Evolutionary conservation across 192 early-diverging fungal species (phyloP).

Genomic region (Dissophora ornata): DNA sequence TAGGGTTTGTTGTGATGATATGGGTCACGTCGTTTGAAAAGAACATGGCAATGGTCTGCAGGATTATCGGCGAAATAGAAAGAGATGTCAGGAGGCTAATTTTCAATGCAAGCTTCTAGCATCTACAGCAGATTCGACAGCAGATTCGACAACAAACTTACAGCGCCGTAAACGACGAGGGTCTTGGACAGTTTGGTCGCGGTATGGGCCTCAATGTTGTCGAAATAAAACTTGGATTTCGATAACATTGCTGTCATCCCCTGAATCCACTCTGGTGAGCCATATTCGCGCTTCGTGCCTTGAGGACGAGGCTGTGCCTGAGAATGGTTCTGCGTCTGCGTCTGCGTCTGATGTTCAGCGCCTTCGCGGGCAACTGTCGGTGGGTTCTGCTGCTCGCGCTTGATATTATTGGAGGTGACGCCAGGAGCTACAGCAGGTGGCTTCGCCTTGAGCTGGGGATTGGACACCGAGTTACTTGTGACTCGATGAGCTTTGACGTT

Average conservation of each 20-base stretch:
- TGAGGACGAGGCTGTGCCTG: conserved; percentile 1
- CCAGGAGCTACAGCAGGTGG: background rate
- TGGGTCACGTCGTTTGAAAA: conserved; percentile 44
- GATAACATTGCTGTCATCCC: conserved; percentile 12
- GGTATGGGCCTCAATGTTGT: conserved; percentile 14
- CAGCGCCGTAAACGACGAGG: conserved; percentile 9
- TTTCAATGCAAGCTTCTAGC: too few relatives aligned
- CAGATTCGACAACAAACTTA: too few relatives aligned
- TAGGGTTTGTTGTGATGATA: conserved; percentile 27
- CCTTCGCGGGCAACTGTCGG: background rate
- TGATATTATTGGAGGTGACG: background rate
- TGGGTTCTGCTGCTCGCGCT: background rate
- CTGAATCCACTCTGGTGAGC: conserved; percentile 19
- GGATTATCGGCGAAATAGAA: too few relatives aligned
- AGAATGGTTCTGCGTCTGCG: background rate
- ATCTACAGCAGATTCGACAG: too few relatives aligned
- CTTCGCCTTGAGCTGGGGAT: conserved; percentile 1
- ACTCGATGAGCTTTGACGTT: background rate
- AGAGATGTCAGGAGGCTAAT: too few relatives aligned
- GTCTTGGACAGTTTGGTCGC: conserved; percentile 9
- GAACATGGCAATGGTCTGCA: conserved; percentile 28
- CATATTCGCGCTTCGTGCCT: conserved; percentile 6
- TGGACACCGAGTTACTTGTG: background rate
- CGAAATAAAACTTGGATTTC: conserved; percentile 32
- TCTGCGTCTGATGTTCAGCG: background rate